Evolutionary conservation across 1,284 basidiomycete genomes (phyloP).

Genomic region (Blastosporella zonata): DNA sequence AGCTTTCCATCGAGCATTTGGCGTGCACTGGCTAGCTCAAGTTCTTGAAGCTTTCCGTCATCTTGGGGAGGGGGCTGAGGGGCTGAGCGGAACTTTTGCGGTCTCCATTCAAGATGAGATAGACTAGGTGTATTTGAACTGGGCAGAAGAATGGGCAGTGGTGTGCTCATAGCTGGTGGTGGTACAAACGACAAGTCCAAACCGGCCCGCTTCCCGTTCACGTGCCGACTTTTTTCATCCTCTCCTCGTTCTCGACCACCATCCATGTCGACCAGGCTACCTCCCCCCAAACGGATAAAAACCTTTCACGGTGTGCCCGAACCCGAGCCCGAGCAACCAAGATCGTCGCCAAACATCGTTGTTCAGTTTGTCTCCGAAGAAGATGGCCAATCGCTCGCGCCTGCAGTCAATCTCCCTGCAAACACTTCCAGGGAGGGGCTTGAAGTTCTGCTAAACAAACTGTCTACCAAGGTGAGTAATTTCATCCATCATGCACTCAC

Average conservation of each 20-base stretch:
- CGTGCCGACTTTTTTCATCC: neutral
- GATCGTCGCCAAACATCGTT: slow-evolving; percentile 67
- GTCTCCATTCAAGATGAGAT: slow-evolving; percentile 52
- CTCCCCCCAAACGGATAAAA: slow-evolving; percentile 84
- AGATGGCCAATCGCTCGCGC: slow-evolving; percentile 76
- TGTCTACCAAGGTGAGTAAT: slow-evolving; percentile 62
- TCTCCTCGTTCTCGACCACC: neutral
- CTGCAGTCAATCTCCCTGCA: slow-evolving; percentile 84
- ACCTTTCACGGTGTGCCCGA: slow-evolving; percentile 71
- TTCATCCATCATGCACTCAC: slow-evolving; percentile 1
- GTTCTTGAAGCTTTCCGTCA: slow-evolving; percentile 68
- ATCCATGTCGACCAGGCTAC: slow-evolving; percentile 76
- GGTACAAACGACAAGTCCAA: no score
- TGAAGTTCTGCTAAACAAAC: slow-evolving; percentile 83
- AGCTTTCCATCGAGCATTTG: slow-evolving; percentile 71
- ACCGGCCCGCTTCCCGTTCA: no score
- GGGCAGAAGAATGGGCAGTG: slow-evolving; percentile 43
- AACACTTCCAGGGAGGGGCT: slow-evolving; percentile 83
- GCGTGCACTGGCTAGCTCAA: slow-evolving; percentile 71
- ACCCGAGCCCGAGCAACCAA: slow-evolving; percentile 52
- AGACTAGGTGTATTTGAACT: slow-evolving; percentile 31
- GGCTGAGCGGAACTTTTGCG: slow-evolving; percentile 43
- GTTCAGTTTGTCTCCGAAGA: slow-evolving; percentile 92
- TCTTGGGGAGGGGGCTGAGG: slow-evolving; percentile 76
- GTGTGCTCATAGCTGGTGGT: slow-evolving; percentile 16